Conservation (phyloP, 2,329 filamentous ascomycete species). For the Penicillium sp. region DNA sequence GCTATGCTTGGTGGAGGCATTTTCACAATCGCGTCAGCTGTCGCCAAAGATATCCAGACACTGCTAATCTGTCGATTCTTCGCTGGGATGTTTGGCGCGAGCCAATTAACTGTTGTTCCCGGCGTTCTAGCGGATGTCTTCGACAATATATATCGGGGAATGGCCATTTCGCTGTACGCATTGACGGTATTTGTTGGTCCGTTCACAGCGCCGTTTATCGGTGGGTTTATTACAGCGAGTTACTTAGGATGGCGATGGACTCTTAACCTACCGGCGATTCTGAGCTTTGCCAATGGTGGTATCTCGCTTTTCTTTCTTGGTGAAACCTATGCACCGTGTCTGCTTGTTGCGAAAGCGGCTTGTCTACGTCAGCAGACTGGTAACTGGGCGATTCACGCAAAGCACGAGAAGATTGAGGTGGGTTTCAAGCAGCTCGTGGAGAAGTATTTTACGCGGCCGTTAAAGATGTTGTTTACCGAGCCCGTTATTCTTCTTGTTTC, state of each 20-base stretch:
- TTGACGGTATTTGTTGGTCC: constrained; percentile 50
- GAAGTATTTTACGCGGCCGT: constrained; percentile 47
- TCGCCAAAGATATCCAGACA: constrained; percentile 39
- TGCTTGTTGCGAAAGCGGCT: constrained; percentile 54
- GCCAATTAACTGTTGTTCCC: constrained; percentile 45
- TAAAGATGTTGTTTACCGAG: constrained; percentile 37
- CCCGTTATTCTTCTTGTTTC: constrained; percentile 36
- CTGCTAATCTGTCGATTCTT: constrained; percentile 48
- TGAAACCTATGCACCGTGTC: constrained; percentile 55
- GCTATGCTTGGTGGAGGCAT: constrained; percentile 42
- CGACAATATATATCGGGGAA: constrained; percentile 41
- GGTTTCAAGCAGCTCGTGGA: constrained; percentile 45
- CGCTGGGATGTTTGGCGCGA: constrained; percentile 45
- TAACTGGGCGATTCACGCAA: constrained; percentile 59
- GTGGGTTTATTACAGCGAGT: constrained; percentile 51
- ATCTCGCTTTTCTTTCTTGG: constrained; percentile 43
- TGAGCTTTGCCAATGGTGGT: constrained; percentile 47
- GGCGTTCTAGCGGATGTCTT: constrained; percentile 50
- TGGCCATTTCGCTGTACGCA: constrained; percentile 48
- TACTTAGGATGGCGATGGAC: constrained; percentile 52
- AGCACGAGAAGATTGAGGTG: constrained; percentile 50
- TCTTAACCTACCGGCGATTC: constrained; percentile 50
- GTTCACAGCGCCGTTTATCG: constrained; percentile 48
- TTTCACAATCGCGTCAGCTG: constrained; percentile 48
- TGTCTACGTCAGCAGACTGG: constrained; percentile 50